These are phyloP conservation scores for Fusarium bactridioides DNA, from an alignment of 2,329 filamentous ascomycete species.

Conservation along the genomic window DNA sequence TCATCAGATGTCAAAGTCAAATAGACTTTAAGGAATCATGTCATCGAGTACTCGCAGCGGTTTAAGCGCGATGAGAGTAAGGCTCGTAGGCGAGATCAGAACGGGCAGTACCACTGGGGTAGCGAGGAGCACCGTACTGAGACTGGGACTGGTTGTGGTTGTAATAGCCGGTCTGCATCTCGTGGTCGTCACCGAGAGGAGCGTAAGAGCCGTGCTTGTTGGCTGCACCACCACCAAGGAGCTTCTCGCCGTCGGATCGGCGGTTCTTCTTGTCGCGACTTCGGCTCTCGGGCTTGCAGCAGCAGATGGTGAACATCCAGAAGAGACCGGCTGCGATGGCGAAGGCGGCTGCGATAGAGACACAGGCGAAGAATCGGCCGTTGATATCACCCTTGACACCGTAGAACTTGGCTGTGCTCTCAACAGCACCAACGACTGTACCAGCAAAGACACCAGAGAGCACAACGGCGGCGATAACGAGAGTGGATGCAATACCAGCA, in stretches of 20 bases:
- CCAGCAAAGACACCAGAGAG: slow-evolving; percentile 79
- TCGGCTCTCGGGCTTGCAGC: slow-evolving; percentile 60
- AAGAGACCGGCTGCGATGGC: slow-evolving; percentile 80
- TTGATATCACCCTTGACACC: slow-evolving; percentile 74
- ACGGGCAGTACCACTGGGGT: slow-evolving; percentile 53
- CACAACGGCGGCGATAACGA: slow-evolving; percentile 69
- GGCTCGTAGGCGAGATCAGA: slow-evolving; percentile 69
- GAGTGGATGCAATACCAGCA: slow-evolving; percentile 65
- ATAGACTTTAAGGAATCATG: slow-evolving; percentile 27
- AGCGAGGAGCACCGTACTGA: slow-evolving; percentile 49
- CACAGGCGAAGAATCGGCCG: slow-evolving; percentile 71
- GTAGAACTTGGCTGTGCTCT: slow-evolving; percentile 71
- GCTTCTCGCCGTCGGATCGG: slow-evolving; percentile 59
- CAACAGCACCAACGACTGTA: slow-evolving; percentile 65
- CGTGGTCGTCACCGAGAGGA: slow-evolving; percentile 46
- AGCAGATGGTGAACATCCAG: slow-evolving; percentile 93
- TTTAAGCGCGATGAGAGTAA: slow-evolving; percentile 65
- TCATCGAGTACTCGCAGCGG: slow-evolving; percentile 9
- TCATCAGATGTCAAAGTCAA: slow-evolving; percentile 34
- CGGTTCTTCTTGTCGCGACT: slow-evolving; percentile 47
- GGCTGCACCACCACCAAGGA: slow-evolving; percentile 50
- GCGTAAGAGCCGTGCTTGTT: slow-evolving; percentile 49
- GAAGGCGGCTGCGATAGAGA: slow-evolving; percentile 84
- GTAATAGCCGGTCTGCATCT: slow-evolving; percentile 50
- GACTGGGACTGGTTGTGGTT: slow-evolving; percentile 45